A percentile compares a stretch with the other conserved stretches of the same genome.
Conservation (phyloP, 2,329 filamentous ascomycete species). For the Sarocladiaceae sp. region DNA sequence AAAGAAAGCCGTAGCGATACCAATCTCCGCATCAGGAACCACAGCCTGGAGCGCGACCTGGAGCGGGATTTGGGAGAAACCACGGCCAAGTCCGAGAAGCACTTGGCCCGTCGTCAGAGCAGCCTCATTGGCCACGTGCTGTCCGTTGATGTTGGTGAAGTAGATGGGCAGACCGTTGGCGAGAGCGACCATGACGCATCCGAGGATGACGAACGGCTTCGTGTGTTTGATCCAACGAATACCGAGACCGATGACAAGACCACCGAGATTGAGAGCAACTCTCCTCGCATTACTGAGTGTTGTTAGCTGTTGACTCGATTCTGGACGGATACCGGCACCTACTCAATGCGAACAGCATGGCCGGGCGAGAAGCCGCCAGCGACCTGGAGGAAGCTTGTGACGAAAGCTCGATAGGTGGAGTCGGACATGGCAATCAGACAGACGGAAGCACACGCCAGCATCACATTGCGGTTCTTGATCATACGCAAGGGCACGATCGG, state of each 20-base stretch:
- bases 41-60: constrained; percentile 29
- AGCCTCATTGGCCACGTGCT: constrained; percentile 24
- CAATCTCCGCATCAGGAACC: constrained; percentile 26
- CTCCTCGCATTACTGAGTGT: constrained; percentile 20
- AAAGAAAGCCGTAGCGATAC: constrained; percentile 31
- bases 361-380: constrained; percentile 30
- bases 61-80: constrained; percentile 25
- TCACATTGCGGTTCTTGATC: constrained; percentile 30
- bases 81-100: constrained; percentile 29
- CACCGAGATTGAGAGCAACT: constrained; percentile 31
- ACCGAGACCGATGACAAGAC: constrained; percentile 26
- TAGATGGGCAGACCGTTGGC: constrained; percentile 28
- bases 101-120: constrained; percentile 29
- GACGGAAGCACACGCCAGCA: constrained; percentile 31
- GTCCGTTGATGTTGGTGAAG: constrained; percentile 21
- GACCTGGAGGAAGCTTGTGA: constrained; percentile 34
- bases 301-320: background rate
- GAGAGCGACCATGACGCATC: constrained; percentile 28
- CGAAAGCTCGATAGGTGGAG: constrained; percentile 33
- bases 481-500: constrained; percentile 34
- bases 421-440: constrained; percentile 33
- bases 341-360: constrained; percentile 30
- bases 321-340: too few species aligned
- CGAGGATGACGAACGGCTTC: constrained; percentile 26
- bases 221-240: constrained; percentile 32